phyloP scores from a whole-genome alignment of 805 yeast species.

The Saturnispora hagleri region DNA sequence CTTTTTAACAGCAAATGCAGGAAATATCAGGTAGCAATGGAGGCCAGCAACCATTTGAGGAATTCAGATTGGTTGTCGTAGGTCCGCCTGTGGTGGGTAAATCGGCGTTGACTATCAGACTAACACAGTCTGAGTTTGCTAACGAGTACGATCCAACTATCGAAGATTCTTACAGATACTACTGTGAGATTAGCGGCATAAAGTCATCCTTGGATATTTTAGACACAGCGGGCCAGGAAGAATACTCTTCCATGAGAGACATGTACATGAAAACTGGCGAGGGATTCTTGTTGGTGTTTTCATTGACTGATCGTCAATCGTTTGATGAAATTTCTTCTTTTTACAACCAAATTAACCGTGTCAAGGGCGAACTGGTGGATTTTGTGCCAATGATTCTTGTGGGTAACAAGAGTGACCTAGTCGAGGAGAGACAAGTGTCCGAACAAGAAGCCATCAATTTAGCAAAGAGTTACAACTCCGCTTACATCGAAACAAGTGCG shows the following conservation, averaged over 20 bases:
- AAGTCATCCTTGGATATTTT: conserved; percentile 75
- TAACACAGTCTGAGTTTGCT: conserved; percentile 90
- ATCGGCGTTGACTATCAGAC: conserved; percentile 89
- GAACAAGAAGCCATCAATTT: conserved; percentile 49
- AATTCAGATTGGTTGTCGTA: conserved; percentile 88
- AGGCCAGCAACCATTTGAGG: conserved; percentile 30
- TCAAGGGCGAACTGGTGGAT: conserved; percentile 40
- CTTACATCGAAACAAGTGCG: conserved; percentile 88
- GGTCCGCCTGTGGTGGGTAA: conserved; percentile 99
- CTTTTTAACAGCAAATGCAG: not conserved
- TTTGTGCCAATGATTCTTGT: conserved; percentile 69
- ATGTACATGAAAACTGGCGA: conserved; percentile 95
- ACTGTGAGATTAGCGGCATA: conserved; percentile 73
- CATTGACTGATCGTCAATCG: conserved; percentile 76
- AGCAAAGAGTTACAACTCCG: conserved; percentile 58
- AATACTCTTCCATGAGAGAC: conserved; percentile 87
- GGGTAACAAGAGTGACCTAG: conserved; percentile 68
- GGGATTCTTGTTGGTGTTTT: conserved; percentile 83
- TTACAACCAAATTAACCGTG: conserved; percentile 38
- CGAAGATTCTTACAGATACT: conserved; percentile 86
- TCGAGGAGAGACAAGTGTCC: conserved; percentile 54
- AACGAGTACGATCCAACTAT: conserved; percentile 98
- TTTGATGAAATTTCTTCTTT: conserved; percentile 79
- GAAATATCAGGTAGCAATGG: not conserved
- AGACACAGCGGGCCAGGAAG: conserved; percentile 98